A percentile compares a stretch with the other conserved stretches of the same genome.
Evolutionary conservation across 1,284 basidiomycete species (phyloP).

Genomic region (Chalciporus piperatoides): DNA sequence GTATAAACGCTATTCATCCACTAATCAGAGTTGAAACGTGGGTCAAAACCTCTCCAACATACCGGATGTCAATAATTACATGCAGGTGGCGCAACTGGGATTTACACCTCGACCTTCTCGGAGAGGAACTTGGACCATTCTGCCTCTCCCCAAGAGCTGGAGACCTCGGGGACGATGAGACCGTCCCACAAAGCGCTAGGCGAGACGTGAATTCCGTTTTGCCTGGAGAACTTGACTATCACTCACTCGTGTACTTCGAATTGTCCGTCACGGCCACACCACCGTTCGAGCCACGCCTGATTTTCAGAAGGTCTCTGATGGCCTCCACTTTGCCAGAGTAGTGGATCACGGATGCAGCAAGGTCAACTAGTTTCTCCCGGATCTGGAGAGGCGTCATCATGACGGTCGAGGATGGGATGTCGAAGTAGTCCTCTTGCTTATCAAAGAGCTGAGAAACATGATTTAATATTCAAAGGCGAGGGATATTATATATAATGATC

Average conservation of each 20-base stretch:
- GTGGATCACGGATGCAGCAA: constrained; percentile 52
- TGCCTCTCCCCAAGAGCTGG: constrained; percentile 77
- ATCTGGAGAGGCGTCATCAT: constrained; percentile 72
- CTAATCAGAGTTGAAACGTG: neutral
- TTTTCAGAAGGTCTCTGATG: constrained; percentile 61
- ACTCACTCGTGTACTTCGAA: constrained; percentile 78
- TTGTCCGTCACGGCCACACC: constrained; percentile 78
- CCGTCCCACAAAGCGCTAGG: constrained; percentile 89
- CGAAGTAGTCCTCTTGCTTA: constrained; percentile 73
- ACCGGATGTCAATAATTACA: neutral
- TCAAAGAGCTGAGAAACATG: constrained; percentile 61
- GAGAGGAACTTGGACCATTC: constrained; percentile 86
- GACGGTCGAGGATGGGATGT: constrained; percentile 68
- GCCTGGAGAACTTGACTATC: constrained; percentile 82
- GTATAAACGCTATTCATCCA: no score
- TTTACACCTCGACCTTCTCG: constrained; percentile 51
- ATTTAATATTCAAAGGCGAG: neutral
- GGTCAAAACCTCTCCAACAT: neutral
- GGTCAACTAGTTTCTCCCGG: constrained; percentile 66
- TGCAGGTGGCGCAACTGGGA: neutral
- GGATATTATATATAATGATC: constrained; percentile 20
- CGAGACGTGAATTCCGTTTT: constrained; percentile 91
- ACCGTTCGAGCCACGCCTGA: constrained; percentile 68
- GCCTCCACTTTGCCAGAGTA: constrained; percentile 40
- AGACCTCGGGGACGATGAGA: constrained; percentile 73